Percentiles rank a stretch among this genome's conserved stretches.
phyloP scores from a whole-genome alignment of 2,329 filamentous ascomycete species.

The Penicillium freii region DNA sequence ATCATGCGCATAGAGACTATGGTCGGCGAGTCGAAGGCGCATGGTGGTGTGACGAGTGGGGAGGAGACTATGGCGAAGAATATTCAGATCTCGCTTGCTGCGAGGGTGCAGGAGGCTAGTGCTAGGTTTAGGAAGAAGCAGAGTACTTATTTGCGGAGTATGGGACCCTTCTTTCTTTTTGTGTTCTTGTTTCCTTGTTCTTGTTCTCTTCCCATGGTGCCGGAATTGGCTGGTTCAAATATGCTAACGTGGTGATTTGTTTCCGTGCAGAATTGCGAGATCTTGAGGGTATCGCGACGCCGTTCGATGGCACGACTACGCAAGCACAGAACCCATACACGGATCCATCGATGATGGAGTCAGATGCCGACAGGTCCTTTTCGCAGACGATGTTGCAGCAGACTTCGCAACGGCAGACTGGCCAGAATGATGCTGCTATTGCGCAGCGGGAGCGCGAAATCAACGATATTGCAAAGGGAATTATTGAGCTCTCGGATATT shows the following conservation, averaged over 20 bases:
- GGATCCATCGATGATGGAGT: conserved; percentile 87
- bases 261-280: conserved; percentile 64
- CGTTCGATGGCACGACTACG: conserved; percentile 50
- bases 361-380: conserved; percentile 87
- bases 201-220: neutral
- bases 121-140: conserved; percentile 95
- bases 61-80: conserved; percentile 97
- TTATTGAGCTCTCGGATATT: conserved; percentile 93
- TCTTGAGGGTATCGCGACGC: conserved; percentile 61
- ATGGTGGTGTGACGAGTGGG: conserved; percentile 68
- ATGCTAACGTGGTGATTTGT: neutral
- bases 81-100: conserved; percentile 85
- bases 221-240: conserved; percentile 12
- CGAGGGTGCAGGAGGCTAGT: conserved; percentile 86
- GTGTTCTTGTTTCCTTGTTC: neutral
- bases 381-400: conserved; percentile 86
- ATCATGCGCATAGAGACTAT: conserved; percentile 86
- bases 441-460: conserved; percentile 93
- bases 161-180: conserved; percentile 16
- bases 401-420: conserved; percentile 57
- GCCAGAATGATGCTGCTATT: conserved; percentile 77
- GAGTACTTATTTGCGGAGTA: conserved; percentile 92
- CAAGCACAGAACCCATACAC: conserved; percentile 65
- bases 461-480: conserved; percentile 95
- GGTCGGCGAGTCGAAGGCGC: conserved; percentile 74